Percentiles rank a stretch among this genome's conserved stretches.
phyloP scores from a whole-genome alignment of 306 rosid species.

The Macrotyloma uniflorum region DNA sequence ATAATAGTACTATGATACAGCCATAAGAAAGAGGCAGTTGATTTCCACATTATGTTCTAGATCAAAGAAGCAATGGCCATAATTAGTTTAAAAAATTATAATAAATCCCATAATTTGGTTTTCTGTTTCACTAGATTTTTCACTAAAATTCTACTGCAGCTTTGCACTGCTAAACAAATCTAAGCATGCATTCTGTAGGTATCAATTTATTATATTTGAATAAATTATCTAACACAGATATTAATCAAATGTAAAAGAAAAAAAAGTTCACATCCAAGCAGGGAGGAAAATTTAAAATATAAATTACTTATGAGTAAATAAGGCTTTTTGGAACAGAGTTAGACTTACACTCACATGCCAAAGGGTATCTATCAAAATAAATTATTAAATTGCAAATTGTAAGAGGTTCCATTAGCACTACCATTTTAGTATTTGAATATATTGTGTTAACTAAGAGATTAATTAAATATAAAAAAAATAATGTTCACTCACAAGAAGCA shows the following conservation, averaged over 20 bases:
- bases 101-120: background rate
- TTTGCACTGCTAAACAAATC: background rate
- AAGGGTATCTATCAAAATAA: background rate
- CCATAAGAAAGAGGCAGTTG: background rate
- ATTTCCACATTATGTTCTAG: too few species aligned
- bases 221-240: background rate
- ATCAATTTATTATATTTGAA: background rate
- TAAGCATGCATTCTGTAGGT: background rate
- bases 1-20: background rate
- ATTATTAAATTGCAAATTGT: background rate
- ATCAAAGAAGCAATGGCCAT: background rate
- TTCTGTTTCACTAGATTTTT: slow-evolving; percentile 1
- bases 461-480: background rate
- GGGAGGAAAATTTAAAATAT: background rate
- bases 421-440: background rate
- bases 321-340: too few species aligned
- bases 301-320: background rate
- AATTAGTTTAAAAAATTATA: background rate
- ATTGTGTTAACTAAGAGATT: background rate
- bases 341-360: background rate
- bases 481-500: background rate
- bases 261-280: background rate
- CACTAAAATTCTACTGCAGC: background rate
- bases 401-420: background rate
- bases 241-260: background rate